Conservation (phyloP, 768 basidiomycete species). For the Scleroderma bovista region DNA sequence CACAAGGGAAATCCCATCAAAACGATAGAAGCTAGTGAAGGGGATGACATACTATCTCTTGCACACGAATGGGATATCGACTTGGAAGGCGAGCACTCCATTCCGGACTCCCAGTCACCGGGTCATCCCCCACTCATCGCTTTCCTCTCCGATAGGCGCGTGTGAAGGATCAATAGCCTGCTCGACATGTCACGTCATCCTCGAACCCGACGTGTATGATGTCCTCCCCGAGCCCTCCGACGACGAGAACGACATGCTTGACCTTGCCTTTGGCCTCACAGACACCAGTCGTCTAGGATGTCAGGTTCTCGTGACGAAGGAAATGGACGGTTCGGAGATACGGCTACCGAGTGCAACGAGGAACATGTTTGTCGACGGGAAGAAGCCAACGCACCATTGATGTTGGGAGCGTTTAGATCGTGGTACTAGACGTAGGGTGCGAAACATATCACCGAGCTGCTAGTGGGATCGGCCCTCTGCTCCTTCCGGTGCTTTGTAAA, state of each 20-base stretch:
- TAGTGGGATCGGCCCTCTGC: too few relatives aligned
- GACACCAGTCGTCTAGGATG: conserved; percentile 86
- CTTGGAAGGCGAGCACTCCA: conserved; percentile 67
- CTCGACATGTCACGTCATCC: conserved; percentile 94
- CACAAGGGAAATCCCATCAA: conserved; percentile 78
- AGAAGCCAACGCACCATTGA: conserved; percentile 47
- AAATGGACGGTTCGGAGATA: conserved; percentile 81
- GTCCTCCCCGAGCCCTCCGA: conserved; percentile 88
- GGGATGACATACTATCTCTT: conserved; percentile 85
- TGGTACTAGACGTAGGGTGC: background rate
- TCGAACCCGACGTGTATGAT: conserved; percentile 73
- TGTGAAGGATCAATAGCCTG: conserved; percentile 97
- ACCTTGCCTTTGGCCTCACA: conserved; percentile 95
- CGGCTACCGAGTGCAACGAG: conserved; percentile 86
- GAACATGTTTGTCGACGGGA: conserved; percentile 95
- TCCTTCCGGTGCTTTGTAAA: too few relatives aligned
- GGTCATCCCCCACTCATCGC: background rate
- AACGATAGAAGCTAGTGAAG: conserved; percentile 89
- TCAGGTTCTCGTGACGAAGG: conserved; percentile 72
- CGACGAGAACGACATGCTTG: conserved; percentile 98
- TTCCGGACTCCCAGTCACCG: background rate
- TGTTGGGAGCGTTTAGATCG: background rate
- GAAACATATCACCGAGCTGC: too few relatives aligned
- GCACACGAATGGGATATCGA: conserved; percentile 97
- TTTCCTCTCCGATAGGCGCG: conserved; percentile 66